Percentiles rank a stretch among this genome's conserved stretches.
Conservation (phyloP, 2,329 filamentous ascomycete genomes). For the Ploettnerulaceae sp. region DNA sequence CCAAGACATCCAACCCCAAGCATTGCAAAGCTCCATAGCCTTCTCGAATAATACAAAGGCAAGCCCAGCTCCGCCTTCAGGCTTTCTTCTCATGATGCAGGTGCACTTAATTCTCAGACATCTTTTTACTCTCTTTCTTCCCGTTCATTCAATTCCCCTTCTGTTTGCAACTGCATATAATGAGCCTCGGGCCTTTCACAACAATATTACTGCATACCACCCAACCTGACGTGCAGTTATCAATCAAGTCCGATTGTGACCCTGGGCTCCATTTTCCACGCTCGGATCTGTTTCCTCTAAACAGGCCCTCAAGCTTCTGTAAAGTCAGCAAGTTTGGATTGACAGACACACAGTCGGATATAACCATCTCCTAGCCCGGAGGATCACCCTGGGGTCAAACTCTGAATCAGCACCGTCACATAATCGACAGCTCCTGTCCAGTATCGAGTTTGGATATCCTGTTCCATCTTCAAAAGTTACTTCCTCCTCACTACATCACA, state of each 20-base stretch:
- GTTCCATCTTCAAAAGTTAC: constrained; percentile 1
- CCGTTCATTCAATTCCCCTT: not conserved
- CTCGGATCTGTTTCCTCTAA: constrained; percentile 5
- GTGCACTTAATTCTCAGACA: not conserved
- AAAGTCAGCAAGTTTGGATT: constrained; percentile 15
- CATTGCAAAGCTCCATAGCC: constrained; percentile 1
- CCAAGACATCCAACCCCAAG: constrained; percentile 3
- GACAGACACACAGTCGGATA: constrained; percentile 20
- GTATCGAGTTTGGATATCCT: constrained; percentile 8
- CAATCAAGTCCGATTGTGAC: constrained; percentile 1
- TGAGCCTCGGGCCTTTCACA: not conserved
- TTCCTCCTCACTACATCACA: constrained; percentile 4
- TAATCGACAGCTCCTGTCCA: constrained; percentile 16
- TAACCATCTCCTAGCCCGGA: constrained; percentile 20
- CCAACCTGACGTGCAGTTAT: not conserved
- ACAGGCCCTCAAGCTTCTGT: constrained; percentile 9
- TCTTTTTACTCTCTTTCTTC: not conserved
- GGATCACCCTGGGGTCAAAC: constrained; percentile 13
- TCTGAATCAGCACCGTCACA: constrained; percentile 23
- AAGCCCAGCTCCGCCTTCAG: not conserved
- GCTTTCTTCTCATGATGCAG: not conserved
- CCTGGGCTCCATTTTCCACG: constrained; percentile 2
- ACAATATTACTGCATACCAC: not conserved
- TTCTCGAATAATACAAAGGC: constrained; percentile 5
- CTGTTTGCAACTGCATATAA: not conserved